These are phyloP conservation scores for Ettlia oleoabundans DNA, from an alignment of 139 green algal species.

Conservation along the genomic window DNA sequence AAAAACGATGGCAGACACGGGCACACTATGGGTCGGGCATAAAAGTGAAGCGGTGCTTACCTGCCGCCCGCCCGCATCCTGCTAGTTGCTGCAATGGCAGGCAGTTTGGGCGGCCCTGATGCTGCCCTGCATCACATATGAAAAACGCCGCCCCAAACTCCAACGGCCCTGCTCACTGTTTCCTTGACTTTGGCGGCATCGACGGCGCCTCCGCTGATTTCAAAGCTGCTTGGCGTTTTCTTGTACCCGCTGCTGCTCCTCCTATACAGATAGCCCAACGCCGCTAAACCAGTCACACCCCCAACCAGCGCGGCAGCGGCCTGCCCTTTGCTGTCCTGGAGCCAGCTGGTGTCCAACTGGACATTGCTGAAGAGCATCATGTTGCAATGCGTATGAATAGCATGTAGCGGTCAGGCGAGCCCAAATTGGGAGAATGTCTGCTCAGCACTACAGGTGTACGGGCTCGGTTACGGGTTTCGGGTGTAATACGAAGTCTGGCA, in stretches of 20 bases:
- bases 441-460: too few relatives aligned
- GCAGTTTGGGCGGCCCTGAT: too few relatives aligned
- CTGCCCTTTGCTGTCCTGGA: conserved; percentile 48
- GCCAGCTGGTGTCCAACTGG: neutral
- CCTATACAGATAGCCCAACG: neutral
- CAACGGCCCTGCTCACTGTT: conserved; percentile 37
- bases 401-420: too few relatives aligned
- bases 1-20: neutral
- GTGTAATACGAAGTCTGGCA: too few relatives aligned
- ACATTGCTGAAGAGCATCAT: neutral
- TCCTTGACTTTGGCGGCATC: conserved; percentile 63
- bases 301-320: conserved; percentile 14
- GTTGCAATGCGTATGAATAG: neutral
- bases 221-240: conserved; percentile 63
- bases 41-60: too few relatives aligned
- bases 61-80: too few relatives aligned
- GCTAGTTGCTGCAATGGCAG: too few relatives aligned
- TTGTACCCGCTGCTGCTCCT: conserved; percentile 30
- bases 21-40: too few relatives aligned
- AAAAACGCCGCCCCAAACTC: neutral
- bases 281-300: conserved; percentile 21
- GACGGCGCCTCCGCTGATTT: conserved; percentile 77
- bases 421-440: too few relatives aligned
- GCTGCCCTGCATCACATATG: neutral
- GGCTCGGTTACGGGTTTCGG: too few relatives aligned